Evolutionary conservation across 2,329 filamentous ascomycete genomes (phyloP).

Genomic region (Leptographium flavum): DNA sequence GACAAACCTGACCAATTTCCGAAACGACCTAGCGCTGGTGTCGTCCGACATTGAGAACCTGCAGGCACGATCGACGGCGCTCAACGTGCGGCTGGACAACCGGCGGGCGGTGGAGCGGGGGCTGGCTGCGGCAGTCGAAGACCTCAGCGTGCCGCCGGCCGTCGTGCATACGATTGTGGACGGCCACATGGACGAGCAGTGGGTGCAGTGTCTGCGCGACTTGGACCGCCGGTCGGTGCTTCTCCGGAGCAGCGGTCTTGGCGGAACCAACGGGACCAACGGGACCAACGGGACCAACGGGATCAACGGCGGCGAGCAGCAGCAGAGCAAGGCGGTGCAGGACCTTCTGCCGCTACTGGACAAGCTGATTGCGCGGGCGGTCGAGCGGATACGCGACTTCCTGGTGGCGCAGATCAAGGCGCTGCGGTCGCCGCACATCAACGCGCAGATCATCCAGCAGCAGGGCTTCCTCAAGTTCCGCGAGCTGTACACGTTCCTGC

Average conservation of each 20-base stretch:
- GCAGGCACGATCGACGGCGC: slow-evolving; percentile 67
- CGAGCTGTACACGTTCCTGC: slow-evolving; percentile 74
- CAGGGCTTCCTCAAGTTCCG: slow-evolving; percentile 81
- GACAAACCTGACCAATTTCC: slow-evolving; percentile 80
- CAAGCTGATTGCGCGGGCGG: slow-evolving; percentile 67
- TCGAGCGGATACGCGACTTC: slow-evolving; percentile 88
- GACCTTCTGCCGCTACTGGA: slow-evolving; percentile 77
- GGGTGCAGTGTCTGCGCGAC: slow-evolving; percentile 71
- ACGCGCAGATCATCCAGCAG: slow-evolving; percentile 92
- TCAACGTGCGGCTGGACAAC: slow-evolving; percentile 80
- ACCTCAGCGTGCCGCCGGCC: slow-evolving; percentile 74
- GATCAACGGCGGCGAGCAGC: slow-evolving; percentile 16
- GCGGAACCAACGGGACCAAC: no score
- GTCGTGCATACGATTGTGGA: slow-evolving; percentile 77
- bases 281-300: no score
- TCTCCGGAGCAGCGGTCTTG: slow-evolving; percentile 43
- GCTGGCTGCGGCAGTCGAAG: slow-evolving; percentile 78
- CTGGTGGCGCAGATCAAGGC: slow-evolving; percentile 91
- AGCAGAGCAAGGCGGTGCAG: slow-evolving; percentile 55
- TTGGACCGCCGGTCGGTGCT: slow-evolving; percentile 63
- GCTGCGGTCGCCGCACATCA: slow-evolving; percentile 85
- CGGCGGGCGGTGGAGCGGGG: slow-evolving; percentile 79
- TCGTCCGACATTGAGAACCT: slow-evolving; percentile 91
- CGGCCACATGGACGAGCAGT: slow-evolving; percentile 77
- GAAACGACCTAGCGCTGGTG: slow-evolving; percentile 80